Percentiles rank a stretch among this genome's conserved stretches.
Conservation (phyloP, 257 asterid genomes). For the Linderniella brevidens region DNA sequence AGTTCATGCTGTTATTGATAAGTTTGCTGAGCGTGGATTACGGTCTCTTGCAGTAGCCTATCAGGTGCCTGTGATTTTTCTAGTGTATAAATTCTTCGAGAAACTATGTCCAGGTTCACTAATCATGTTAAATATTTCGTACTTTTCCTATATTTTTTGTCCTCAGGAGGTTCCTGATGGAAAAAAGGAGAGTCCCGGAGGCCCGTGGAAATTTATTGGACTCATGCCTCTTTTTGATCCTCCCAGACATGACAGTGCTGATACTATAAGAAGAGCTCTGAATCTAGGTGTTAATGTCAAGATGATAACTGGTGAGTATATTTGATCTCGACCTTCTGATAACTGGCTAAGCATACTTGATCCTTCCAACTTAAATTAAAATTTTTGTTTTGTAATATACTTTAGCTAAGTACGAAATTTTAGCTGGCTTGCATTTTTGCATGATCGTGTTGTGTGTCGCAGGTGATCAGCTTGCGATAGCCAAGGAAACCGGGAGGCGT, state of each 20-base stretch:
- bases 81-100: neutral
- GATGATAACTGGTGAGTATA: slow-evolving; percentile 38
- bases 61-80: slow-evolving; percentile 20
- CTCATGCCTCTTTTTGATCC: slow-evolving; percentile 47
- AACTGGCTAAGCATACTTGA: too few species aligned
- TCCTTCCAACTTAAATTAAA: too few species aligned
- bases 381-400: too few species aligned
- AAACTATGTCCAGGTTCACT: neutral
- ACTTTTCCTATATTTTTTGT: slow-evolving; percentile 9
- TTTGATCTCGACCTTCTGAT: neutral
- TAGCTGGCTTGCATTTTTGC: neutral
- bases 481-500: slow-evolving; percentile 49
- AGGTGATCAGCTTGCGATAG: slow-evolving; percentile 60
- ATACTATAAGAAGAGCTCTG: slow-evolving; percentile 39
- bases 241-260: slow-evolving; percentile 46
- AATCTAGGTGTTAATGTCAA: slow-evolving; percentile 41
- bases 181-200: slow-evolving; percentile 36
- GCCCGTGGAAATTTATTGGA: slow-evolving; percentile 39
- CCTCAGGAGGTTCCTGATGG: slow-evolving; percentile 40
- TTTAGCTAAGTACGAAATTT: neutral
- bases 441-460: neutral
- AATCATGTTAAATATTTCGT: neutral
- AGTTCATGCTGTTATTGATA: slow-evolving; percentile 32
- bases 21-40: slow-evolving; percentile 38
- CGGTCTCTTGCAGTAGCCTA: slow-evolving; percentile 45